Evolutionary conservation across 1,284 basidiomycete genomes (phyloP).

Genomic region (Agroathelia rolfsii): DNA sequence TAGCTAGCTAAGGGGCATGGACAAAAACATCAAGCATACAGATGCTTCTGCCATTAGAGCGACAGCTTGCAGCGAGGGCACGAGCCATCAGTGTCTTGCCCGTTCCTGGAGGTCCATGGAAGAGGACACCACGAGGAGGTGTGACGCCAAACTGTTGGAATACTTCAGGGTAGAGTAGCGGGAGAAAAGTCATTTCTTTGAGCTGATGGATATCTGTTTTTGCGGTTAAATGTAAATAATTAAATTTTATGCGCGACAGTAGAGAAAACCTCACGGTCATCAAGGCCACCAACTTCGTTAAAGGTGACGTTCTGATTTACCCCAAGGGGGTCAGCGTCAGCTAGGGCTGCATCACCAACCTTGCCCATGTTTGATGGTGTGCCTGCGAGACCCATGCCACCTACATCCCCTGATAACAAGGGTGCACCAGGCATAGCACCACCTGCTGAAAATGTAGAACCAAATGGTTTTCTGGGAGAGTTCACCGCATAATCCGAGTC

Average conservation of each 20-base stretch:
- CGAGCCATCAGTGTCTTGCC: slow-evolving; percentile 91
- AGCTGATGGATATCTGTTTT: slow-evolving; percentile 83
- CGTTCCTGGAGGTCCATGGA: slow-evolving; percentile 94
- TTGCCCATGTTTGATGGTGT: slow-evolving; percentile 77
- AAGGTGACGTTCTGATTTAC: slow-evolving; percentile 93
- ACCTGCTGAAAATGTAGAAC: slow-evolving; percentile 27
- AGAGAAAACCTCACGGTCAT: slow-evolving; percentile 62
- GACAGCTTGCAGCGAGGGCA: slow-evolving; percentile 90
- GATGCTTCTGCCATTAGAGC: slow-evolving; percentile 83
- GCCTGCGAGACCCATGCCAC: slow-evolving; percentile 43
- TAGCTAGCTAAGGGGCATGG: slow-evolving; percentile 3
- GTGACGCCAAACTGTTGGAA: slow-evolving; percentile 94
- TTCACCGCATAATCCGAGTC: slow-evolving; percentile 63
- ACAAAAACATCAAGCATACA: slow-evolving; percentile 32
- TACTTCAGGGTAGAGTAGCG: slow-evolving; percentile 93
- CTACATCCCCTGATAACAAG: slow-evolving; percentile 32
- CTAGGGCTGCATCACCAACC: slow-evolving; percentile 79
- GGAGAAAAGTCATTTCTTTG: slow-evolving; percentile 98
- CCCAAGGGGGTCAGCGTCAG: slow-evolving; percentile 93
- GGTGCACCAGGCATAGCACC: slow-evolving; percentile 46
- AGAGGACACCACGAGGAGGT: slow-evolving; percentile 93
- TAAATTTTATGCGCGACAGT: slow-evolving; percentile 6
- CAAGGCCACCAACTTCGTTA: slow-evolving; percentile 94
- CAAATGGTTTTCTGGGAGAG: slow-evolving; percentile 57
- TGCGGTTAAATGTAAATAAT: slow-evolving; percentile 1